Base-by-base conservation (phyloP, 2,329 filamentous ascomycete species). In the Xylaria sp. region DNA sequence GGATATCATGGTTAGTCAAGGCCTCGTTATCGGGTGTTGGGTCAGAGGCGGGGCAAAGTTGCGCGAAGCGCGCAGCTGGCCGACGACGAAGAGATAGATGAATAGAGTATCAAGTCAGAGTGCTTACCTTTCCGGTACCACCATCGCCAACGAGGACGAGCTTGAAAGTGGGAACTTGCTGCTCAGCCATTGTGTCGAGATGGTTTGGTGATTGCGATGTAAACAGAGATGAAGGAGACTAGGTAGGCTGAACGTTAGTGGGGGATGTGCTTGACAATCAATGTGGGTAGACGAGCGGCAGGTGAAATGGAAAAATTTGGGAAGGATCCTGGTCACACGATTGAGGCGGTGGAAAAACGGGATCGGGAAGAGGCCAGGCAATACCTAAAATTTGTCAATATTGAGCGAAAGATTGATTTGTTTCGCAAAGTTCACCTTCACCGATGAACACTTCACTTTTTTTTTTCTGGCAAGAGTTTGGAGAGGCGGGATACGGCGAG, bases 131-230 rank as follows among this genome's bases (percentile, higher is more conserved):
- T 82, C 94, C 94, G 72, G 94, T 99, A 85, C 94, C 94, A 79
- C 94, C 94, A 76, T 99, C 94, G 77, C 94, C 94, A 73, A 99
- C 94, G 80, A 99, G 91, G 76, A 99, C 94, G 72, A 99, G 91
- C 91, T 99, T 99, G 89, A 99, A 99, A 77, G 91, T 96, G 66
- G 93, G 91, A 66, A 80, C 71, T 60, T 65, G 65, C 63, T 75
- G 70, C 74, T 75, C 68, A 78, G 89, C 85, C 90, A 94, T 95
- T 70, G 57, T 78, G 69, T 76, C 68, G 37, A 55, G 71, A 63
- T 43, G 24, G 20, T 42, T 46, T 61, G 64, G 67, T 64, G 68
- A 55, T 56, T 50, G 57, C 60, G 71, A 73, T 72, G 74, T 76
- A 77, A 78, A 77, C 76, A 78, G 74, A 74, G 74, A 73, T 71